A percentile compares a stretch with the other conserved stretches of the same genome.
Conservation (phyloP, 169 alveolate species). For the Plasmodium sp. region DNA sequence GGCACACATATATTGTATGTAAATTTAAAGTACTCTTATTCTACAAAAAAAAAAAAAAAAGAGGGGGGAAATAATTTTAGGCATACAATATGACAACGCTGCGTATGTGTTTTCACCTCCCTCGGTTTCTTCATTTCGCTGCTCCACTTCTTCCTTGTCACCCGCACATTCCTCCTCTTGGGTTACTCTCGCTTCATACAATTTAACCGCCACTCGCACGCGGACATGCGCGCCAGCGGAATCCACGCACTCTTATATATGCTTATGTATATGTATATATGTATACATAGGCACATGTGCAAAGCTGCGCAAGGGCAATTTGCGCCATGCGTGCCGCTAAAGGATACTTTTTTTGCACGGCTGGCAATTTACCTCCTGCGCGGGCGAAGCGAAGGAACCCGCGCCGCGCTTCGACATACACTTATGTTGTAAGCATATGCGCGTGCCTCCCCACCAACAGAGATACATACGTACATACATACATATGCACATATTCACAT, state of each 20-base stretch:
- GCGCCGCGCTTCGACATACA: neutral
- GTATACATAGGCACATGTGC: neutral
- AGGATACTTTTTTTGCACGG: neutral
- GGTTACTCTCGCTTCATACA: neutral
- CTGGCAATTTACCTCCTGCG: neutral
- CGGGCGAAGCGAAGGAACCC: neutral
- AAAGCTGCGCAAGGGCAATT: neutral
- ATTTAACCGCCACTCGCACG: neutral
- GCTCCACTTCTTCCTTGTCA: neutral
- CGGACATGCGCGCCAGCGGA: neutral
- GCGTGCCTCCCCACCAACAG: too few species aligned
- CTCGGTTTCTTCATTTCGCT: neutral
- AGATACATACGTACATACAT: neutral
- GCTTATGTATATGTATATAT: neutral
- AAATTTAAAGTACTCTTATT: neutral
- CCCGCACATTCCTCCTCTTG: neutral
- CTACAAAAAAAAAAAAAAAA: neutral
- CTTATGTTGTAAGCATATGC: neutral
- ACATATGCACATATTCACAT: neutral
- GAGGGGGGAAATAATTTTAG: neutral
- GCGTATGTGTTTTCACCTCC: neutral
- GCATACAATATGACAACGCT: neutral
- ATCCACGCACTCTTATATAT: neutral
- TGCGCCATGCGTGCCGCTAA: neutral
- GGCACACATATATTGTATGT: conserved; percentile 3